Percentiles rank a stretch among this genome's conserved stretches.
phyloP scores from a whole-genome alignment of 1,139 yeast genomes.

The Debaryomyces psychrophilus region DNA sequence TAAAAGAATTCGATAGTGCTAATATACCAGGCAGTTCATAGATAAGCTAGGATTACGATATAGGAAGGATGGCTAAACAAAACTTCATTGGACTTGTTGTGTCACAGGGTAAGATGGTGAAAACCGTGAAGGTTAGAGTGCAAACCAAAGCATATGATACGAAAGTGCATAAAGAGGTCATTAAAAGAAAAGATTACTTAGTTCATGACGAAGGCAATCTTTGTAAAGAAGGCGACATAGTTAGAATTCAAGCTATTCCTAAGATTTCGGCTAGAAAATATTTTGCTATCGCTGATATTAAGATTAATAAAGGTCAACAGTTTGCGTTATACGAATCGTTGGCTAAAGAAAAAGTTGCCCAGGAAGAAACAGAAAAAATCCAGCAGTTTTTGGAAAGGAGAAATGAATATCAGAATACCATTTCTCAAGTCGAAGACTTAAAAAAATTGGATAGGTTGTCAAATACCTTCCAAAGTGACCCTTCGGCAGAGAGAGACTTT shows the following conservation, averaged over 20 bases:
- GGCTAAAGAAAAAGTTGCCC: constrained; percentile 66
- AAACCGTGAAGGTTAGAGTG: constrained; percentile 93
- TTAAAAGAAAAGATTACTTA: constrained; percentile 79
- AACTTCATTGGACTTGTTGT: constrained; percentile 90
- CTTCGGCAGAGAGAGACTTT: constrained; percentile 40
- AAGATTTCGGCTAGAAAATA: constrained; percentile 81
- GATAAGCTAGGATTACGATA: background rate
- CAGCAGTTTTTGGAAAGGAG: constrained; percentile 52
- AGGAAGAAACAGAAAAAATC: constrained; percentile 61
- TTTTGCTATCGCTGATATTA: constrained; percentile 93
- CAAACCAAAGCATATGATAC: constrained; percentile 70
- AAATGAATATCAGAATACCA: constrained; percentile 36
- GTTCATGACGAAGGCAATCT: constrained; percentile 94
- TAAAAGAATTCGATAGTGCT: background rate
- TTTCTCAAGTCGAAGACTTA: constrained; percentile 53
- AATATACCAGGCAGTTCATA: background rate
- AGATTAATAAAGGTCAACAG: constrained; percentile 87
- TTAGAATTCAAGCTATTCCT: constrained; percentile 87
- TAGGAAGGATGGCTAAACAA: constrained; percentile 71
- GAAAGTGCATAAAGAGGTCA: constrained; percentile 72
- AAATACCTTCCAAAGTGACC: constrained; percentile 33
- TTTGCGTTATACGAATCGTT: constrained; percentile 77
- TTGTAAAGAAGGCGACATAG: constrained; percentile 94
- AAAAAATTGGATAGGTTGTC: constrained; percentile 48
- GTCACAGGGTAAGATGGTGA: constrained; percentile 94